Evolutionary conservation across 2,329 filamentous ascomycete species (phyloP).

Genomic region (Fusarium falciforme): DNA sequence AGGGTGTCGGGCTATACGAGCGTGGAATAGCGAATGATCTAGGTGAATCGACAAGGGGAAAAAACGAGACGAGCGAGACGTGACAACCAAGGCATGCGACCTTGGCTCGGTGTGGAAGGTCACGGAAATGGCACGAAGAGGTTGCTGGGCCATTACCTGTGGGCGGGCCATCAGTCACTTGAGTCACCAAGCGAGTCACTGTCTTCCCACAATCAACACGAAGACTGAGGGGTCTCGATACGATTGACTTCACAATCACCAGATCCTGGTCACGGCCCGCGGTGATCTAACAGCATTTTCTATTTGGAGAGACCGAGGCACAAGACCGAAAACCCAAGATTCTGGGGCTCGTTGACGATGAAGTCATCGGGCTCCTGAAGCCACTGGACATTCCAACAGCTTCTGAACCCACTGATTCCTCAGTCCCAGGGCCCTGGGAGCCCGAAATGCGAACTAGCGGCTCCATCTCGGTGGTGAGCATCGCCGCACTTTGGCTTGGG

Average conservation of each 20-base stretch:
- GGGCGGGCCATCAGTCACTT: slow-evolving; percentile 15
- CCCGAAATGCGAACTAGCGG: slow-evolving; percentile 16
- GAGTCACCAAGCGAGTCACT: slow-evolving; percentile 27
- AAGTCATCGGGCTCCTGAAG: slow-evolving; percentile 30
- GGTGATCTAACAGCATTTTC: slow-evolving; percentile 2
- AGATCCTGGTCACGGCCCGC: slow-evolving; percentile 10
- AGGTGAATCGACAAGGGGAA: slow-evolving; percentile 18
- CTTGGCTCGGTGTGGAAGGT: slow-evolving; percentile 12
- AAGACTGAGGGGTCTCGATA: neutral
- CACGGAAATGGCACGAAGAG: slow-evolving; percentile 15
- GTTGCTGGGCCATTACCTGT: neutral
- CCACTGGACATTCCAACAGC: slow-evolving; percentile 17
- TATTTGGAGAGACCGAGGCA: slow-evolving; percentile 32
- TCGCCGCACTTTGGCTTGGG: slow-evolving; percentile 19
- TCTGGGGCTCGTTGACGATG: slow-evolving; percentile 22
- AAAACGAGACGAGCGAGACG: neutral
- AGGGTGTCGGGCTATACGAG: slow-evolving; percentile 23
- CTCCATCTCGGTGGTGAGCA: slow-evolving; percentile 26
- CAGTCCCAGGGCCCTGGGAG: slow-evolving; percentile 21
- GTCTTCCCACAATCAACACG: slow-evolving; percentile 3
- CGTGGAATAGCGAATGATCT: neutral
- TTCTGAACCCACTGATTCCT: slow-evolving; percentile 22
- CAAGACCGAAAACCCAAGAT: slow-evolving; percentile 5
- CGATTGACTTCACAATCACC: slow-evolving; percentile 19
- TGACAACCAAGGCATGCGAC: slow-evolving; percentile 8